phyloP scores from a whole-genome alignment of 371 early-diverging fungal genomes.

The Smittium mucronatum region DNA sequence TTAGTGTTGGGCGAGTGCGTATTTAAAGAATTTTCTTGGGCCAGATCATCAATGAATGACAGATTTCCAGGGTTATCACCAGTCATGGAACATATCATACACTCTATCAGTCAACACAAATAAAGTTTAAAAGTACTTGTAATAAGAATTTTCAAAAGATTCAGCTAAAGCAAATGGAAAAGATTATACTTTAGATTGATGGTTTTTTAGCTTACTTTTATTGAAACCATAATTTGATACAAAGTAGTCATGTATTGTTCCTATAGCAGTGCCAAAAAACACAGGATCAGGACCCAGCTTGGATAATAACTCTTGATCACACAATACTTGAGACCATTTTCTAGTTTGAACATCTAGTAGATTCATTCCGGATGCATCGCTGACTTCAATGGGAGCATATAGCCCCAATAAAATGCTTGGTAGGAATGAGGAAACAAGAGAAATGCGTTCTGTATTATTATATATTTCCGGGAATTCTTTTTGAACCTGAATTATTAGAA shows the following conservation, averaged over 20 bases:
- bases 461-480: slow-evolving; percentile 17
- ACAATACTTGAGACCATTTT: slow-evolving; percentile 35
- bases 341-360: slow-evolving; percentile 49
- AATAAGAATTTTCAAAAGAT: no score
- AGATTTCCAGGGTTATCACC: slow-evolving; percentile 75
- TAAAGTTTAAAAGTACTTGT: no score
- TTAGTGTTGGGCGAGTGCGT: slow-evolving; percentile 24
- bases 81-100: slow-evolving; percentile 52
- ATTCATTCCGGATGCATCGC: slow-evolving; percentile 76
- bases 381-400: slow-evolving; percentile 49
- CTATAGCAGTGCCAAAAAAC: slow-evolving; percentile 20
- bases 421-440: slow-evolving; percentile 58
- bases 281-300: slow-evolving; percentile 28
- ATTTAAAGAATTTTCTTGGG: slow-evolving; percentile 7
- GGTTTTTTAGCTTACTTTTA: slow-evolving; percentile 2
- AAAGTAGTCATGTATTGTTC: slow-evolving; percentile 30
- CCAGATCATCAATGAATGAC: slow-evolving; percentile 42
- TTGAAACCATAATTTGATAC: slow-evolving; percentile 18
- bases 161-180: no score
- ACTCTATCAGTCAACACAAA: no score
- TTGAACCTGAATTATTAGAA: neutral
- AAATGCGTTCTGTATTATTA: slow-evolving; percentile 40
- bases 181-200: no score
- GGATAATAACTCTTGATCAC: slow-evolving; percentile 24
- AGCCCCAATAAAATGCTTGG: slow-evolving; percentile 50